Evolutionary conservation across 345 rosid genomes (phyloP).

Genomic region (Lumnitzera littorea): DNA sequence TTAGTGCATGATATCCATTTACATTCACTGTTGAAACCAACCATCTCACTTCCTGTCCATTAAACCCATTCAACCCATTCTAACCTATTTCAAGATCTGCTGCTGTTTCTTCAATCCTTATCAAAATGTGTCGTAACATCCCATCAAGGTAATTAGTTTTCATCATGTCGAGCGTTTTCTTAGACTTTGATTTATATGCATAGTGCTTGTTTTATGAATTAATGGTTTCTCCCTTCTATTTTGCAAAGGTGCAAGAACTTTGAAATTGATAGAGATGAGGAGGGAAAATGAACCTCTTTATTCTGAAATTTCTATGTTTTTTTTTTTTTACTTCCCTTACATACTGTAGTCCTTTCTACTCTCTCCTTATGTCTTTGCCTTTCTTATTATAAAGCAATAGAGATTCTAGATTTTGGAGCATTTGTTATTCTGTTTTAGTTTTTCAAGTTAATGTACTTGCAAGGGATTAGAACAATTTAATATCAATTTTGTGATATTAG

Average conservation of each 20-base stretch:
- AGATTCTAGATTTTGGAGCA: neutral
- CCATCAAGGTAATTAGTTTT: constrained; percentile 11
- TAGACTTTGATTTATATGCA: neutral
- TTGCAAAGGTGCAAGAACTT: constrained; percentile 16
- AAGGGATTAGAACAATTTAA: neutral
- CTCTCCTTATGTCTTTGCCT: too few species aligned
- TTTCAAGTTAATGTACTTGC: neutral
- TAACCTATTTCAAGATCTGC: too few species aligned
- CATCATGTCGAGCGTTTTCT: too few species aligned
- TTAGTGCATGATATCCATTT: too few species aligned
- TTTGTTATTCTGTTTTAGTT: neutral
- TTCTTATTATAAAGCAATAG: too few species aligned
- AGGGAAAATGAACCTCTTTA: constrained; percentile 17
- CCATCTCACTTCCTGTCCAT: too few species aligned
- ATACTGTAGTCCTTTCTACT: too few species aligned
- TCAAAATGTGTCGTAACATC: constrained; percentile 16
- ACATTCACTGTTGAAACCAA: too few species aligned
- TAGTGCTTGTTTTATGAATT: neutral
- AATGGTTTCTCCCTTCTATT: neutral
- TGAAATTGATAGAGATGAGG: constrained; percentile 18
- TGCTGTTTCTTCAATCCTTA: neutral
- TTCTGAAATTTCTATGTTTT: constrained; percentile 4
- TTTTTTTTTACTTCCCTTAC: too few species aligned
- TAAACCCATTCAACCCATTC: too few species aligned
- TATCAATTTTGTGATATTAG: neutral